These are phyloP conservation scores for Boletus chippewaensis DNA, from an alignment of 1,284 basidiomycete species.

Conservation along the genomic window DNA sequence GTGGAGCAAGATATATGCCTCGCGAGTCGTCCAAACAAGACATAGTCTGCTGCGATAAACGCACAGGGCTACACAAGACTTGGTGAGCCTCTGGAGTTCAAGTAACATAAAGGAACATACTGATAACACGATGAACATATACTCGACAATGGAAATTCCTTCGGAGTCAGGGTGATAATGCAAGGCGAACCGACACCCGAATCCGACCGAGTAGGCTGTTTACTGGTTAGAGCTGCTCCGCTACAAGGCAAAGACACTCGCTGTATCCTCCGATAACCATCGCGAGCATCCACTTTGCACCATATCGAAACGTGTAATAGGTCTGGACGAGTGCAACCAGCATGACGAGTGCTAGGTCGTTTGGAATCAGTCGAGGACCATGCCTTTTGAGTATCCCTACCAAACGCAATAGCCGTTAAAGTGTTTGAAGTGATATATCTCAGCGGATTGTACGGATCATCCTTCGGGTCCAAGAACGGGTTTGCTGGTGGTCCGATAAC, in stretches of 20 bases:
- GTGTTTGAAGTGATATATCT: too few species aligned
- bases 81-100: background rate
- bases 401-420: too few species aligned
- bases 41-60: conserved; percentile 71
- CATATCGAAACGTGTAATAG: conserved; percentile 41
- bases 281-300: conserved; percentile 55
- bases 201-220: conserved; percentile 46
- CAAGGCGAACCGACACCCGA: conserved; percentile 37
- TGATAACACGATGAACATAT: conserved; percentile 60
- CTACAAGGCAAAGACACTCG: conserved; percentile 21
- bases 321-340: conserved; percentile 48
- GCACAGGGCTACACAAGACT: conserved; percentile 45
- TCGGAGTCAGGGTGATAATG: conserved; percentile 32
- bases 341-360: conserved; percentile 33
- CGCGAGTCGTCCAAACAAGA: conserved; percentile 59
- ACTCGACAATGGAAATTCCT: conserved; percentile 52
- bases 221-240: conserved; percentile 15
- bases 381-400: too few species aligned
- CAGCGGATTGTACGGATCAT: too few species aligned
- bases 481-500: conserved; percentile 3
- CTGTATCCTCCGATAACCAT: conserved; percentile 63
- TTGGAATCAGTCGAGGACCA: background rate
- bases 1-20: conserved; percentile 43
- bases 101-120: conserved; percentile 27
- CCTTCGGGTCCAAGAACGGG: too few species aligned